Conservation (phyloP, 129 eudicot species). For the Centella asiatica region DNA sequence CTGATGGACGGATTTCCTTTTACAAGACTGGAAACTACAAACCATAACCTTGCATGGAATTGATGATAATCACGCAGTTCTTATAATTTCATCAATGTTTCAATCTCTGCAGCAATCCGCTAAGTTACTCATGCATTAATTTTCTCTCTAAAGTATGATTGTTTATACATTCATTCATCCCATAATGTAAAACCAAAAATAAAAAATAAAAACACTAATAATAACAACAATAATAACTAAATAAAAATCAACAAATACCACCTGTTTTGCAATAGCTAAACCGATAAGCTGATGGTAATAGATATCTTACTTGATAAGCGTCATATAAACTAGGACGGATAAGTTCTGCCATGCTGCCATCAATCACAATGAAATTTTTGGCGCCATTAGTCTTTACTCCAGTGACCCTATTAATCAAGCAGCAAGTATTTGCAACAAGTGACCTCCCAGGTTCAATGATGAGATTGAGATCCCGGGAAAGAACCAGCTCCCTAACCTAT, state of each 20-base stretch:
- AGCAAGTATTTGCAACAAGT: slow-evolving; percentile 88
- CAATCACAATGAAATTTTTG: slow-evolving; percentile 47
- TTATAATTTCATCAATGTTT: too few relatives aligned
- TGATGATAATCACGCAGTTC: too few relatives aligned
- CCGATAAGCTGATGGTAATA: neutral
- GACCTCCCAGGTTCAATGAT: slow-evolving; percentile 83
- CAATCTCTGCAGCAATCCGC: too few relatives aligned
- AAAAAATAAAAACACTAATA: too few relatives aligned
- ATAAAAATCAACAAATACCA: too few relatives aligned
- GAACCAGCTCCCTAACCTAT: slow-evolving; percentile 87
- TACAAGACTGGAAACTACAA: neutral
- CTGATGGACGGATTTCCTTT: neutral
- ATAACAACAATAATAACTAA: too few relatives aligned
- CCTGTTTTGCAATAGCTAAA: neutral
- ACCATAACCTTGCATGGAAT: too few relatives aligned
- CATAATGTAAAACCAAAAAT: too few relatives aligned
- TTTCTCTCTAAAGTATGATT: too few relatives aligned
- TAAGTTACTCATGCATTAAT: too few relatives aligned
- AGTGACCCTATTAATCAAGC: slow-evolving; percentile 84
- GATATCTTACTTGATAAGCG: slow-evolving; percentile 73
- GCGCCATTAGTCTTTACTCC: slow-evolving; percentile 80
- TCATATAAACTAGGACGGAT: slow-evolving; percentile 92
- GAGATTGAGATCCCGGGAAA: slow-evolving; percentile 55
- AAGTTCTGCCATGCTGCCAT: slow-evolving; percentile 42
- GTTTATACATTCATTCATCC: too few relatives aligned